These are phyloP conservation scores for Penicillium aurantiogriseum DNA, from an alignment of 2,329 filamentous ascomycete genomes.

Conservation along the genomic window DNA sequence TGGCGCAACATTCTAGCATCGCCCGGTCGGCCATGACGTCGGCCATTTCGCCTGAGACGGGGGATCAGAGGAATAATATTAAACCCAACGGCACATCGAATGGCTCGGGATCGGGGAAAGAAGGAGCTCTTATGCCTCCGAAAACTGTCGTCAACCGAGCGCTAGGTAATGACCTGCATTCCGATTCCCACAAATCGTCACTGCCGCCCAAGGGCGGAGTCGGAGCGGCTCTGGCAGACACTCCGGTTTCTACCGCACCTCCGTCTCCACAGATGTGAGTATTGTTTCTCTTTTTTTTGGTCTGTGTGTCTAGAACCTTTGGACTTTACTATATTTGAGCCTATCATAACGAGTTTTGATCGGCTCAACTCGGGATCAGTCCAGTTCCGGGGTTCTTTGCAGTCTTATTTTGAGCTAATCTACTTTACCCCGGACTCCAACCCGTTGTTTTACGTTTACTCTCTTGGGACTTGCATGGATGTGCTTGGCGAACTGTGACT, in stretches of 20 bases:
- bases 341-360: slow-evolving; percentile 5
- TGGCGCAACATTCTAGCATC: slow-evolving; percentile 50
- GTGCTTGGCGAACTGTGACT: slow-evolving; percentile 2
- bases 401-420: slow-evolving; percentile 9
- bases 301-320: slow-evolving; percentile 5
- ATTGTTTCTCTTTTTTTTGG: slow-evolving; percentile 17
- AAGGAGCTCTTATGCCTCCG: slow-evolving; percentile 35
- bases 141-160: slow-evolving; percentile 44
- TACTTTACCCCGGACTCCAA: slow-evolving; percentile 1
- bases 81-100: slow-evolving; percentile 22
- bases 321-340: not conserved
- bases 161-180: slow-evolving; percentile 43
- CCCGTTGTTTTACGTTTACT: not conserved
- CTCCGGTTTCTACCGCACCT: slow-evolving; percentile 61
- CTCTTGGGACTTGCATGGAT: not conserved
- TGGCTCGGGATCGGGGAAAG: slow-evolving; percentile 29
- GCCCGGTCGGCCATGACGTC: slow-evolving; percentile 52
- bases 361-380: not conserved
- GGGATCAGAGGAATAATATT: slow-evolving; percentile 24
- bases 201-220: slow-evolving; percentile 47
- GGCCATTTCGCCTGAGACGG: slow-evolving; percentile 25
- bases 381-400: not conserved
- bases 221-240: slow-evolving; percentile 59
- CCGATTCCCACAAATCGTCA: slow-evolving; percentile 38
- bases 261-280: slow-evolving; percentile 62